Evolutionary conservation across 2,329 filamentous ascomycete species (phyloP).

Genomic region (Aspergillus sp.): DNA sequence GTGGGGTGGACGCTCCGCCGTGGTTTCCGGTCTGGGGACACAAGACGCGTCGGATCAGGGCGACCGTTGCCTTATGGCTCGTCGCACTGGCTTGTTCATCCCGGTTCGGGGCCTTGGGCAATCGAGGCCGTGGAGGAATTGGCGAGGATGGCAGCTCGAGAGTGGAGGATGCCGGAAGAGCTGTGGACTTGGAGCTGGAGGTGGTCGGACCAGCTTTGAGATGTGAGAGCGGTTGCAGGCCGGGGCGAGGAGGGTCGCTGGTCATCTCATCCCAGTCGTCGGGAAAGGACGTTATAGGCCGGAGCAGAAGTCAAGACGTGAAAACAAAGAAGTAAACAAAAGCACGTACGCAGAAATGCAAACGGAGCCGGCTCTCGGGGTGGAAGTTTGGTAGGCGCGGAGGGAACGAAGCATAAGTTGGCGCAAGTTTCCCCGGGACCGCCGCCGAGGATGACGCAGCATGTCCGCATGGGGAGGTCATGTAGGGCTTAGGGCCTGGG

Average conservation of each 20-base stretch:
- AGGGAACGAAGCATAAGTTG: neutral
- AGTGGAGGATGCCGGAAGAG: slow-evolving; percentile 25
- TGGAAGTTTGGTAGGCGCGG: too few relatives aligned
- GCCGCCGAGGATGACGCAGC: neutral
- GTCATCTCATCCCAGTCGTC: slow-evolving; percentile 39
- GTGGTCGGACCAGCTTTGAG: slow-evolving; percentile 38
- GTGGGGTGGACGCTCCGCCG: slow-evolving; percentile 52
- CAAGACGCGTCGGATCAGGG: slow-evolving; percentile 78
- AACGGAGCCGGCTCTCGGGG: neutral
- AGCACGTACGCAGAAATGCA: neutral
- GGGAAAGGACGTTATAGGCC: neutral
- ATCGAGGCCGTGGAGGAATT: slow-evolving; percentile 31
- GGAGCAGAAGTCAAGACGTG: neutral
- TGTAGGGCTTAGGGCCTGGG: slow-evolving; percentile 32
- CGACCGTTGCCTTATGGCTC: slow-evolving; percentile 75
- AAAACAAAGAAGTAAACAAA: neutral
- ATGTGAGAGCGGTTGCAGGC: slow-evolving; percentile 41
- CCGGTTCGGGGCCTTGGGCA: slow-evolving; percentile 37
- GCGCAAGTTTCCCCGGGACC: slow-evolving; percentile 5
- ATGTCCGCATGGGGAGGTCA: slow-evolving; percentile 17
- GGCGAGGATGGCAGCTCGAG: slow-evolving; percentile 26
- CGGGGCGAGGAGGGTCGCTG: slow-evolving; percentile 32
- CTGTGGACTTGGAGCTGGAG: slow-evolving; percentile 37
- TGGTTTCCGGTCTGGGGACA: slow-evolving; percentile 62
- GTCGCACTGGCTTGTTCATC: slow-evolving; percentile 47